Conservation (phyloP, 2,329 filamentous ascomycete species). For the Colletotrichum liriopes region DNA sequence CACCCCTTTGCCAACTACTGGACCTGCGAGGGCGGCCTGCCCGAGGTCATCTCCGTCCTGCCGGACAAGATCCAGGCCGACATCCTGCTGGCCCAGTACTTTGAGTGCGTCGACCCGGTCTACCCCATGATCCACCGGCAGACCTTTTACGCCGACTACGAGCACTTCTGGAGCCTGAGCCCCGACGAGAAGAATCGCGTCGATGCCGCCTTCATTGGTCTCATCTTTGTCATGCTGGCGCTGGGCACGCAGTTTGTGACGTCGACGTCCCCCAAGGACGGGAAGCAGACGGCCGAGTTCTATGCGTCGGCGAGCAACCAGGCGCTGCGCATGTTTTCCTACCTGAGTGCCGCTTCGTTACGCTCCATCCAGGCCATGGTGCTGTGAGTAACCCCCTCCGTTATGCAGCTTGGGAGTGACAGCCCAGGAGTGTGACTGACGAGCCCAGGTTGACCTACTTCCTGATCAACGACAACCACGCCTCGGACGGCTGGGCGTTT, state of each 20-base stretch:
- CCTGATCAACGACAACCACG: conserved; percentile 88
- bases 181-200: conserved; percentile 70
- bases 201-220: conserved; percentile 79
- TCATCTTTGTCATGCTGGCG: conserved; percentile 84
- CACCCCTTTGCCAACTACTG: conserved; percentile 89
- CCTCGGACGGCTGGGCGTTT: conserved; percentile 87
- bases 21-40: conserved; percentile 83
- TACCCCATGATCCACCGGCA: conserved; percentile 86
- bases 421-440: neutral
- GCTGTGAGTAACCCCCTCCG: conserved; percentile 54
- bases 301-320: conserved; percentile 87
- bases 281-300: conserved; percentile 84
- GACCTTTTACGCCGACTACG: conserved; percentile 84
- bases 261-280: conserved; percentile 70
- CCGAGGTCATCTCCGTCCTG: conserved; percentile 82
- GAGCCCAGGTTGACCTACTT: conserved; percentile 77
- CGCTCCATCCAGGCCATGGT: conserved; percentile 86
- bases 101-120: conserved; percentile 82
- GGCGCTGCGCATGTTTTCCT: conserved; percentile 81
- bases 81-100: conserved; percentile 75
- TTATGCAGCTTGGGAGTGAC: accelerated
- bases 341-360: conserved; percentile 81
- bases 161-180: conserved; percentile 80
- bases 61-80: conserved; percentile 84
- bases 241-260: conserved; percentile 85